These are phyloP conservation scores for Schizothecium vesticola DNA, from an alignment of 495 filamentous ascomycete genomes.

Conservation along the genomic window DNA sequence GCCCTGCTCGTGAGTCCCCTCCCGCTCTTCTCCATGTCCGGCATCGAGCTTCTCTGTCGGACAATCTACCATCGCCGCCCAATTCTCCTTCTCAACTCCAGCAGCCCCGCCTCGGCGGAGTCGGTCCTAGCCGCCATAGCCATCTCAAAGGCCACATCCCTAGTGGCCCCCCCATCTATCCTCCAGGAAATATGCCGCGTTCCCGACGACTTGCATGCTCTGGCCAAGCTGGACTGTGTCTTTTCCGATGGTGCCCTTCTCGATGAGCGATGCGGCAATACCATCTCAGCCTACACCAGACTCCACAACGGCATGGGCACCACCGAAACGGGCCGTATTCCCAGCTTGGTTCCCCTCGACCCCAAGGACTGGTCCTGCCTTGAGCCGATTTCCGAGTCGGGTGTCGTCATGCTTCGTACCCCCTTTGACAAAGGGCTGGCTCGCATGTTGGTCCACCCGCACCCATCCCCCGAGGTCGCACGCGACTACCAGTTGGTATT, in stretches of 20 bases:
- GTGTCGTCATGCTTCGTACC: slow-evolving; percentile 22
- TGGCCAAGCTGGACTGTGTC: slow-evolving; percentile 22
- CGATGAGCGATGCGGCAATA: slow-evolving; percentile 5
- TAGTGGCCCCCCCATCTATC: slow-evolving; percentile 21
- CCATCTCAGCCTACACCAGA: slow-evolving; percentile 3
- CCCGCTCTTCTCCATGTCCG: not conserved
- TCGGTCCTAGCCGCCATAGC: not conserved
- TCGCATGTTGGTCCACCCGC: slow-evolving; percentile 17
- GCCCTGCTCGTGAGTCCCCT: not conserved
- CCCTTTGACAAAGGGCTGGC: too few species aligned
- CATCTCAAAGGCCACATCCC: slow-evolving; percentile 15
- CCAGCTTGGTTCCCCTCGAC: slow-evolving; percentile 3
- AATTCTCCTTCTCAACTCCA: not conserved
- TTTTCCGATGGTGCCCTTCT: slow-evolving; percentile 21
- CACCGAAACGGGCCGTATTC: slow-evolving; percentile 13
- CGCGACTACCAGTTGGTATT: slow-evolving; percentile 26
- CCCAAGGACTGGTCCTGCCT: slow-evolving; percentile 22
- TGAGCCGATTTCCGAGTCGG: slow-evolving; percentile 19
- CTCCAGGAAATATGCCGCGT: slow-evolving; percentile 22
- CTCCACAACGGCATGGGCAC: slow-evolving; percentile 20
- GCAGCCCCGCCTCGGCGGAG: not conserved
- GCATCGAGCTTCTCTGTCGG: not conserved
- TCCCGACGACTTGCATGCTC: not conserved
- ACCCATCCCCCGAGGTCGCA: not conserved
- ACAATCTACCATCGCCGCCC: not conserved